A percentile compares a stretch with the other conserved stretches of the same genome.
These are phyloP conservation scores for Phytophthora citricola DNA, from an alignment of 352 stramenopile genomes.

Conservation along the genomic window DNA sequence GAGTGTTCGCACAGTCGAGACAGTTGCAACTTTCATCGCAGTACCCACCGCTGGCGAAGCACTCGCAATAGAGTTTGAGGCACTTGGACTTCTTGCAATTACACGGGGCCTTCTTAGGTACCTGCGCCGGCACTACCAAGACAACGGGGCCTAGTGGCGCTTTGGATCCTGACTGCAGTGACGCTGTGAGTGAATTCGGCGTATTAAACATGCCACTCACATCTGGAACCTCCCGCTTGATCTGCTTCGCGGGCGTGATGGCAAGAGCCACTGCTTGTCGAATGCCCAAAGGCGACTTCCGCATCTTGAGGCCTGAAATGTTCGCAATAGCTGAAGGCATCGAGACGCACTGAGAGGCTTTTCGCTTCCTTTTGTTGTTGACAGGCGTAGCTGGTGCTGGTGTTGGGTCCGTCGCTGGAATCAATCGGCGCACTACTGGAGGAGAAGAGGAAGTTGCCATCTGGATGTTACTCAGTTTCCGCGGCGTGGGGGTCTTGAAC, in stretches of 20 bases:
- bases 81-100: conserved; percentile 99
- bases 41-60: conserved; percentile 93
- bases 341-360: conserved; percentile 24
- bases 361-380: conserved; percentile 32
- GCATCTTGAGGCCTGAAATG: conserved; percentile 19
- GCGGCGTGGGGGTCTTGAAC: conserved; percentile 31
- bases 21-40: conserved; percentile 95
- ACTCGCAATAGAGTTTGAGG: conserved; percentile 97
- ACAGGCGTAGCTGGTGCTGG: conserved; percentile 16
- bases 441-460: conserved; percentile 11
- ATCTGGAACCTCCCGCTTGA: conserved; percentile 20
- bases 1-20: conserved; percentile 91
- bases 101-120: conserved; percentile 83
- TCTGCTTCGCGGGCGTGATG: conserved; percentile 34
- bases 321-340: conserved; percentile 27
- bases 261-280: conserved; percentile 13
- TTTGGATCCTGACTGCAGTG: conserved; percentile 35
- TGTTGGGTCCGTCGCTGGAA: conserved; percentile 19
- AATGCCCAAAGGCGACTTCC: conserved; percentile 13
- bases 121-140: conserved; percentile 10
- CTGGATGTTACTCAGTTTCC: conserved; percentile 13
- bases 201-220: conserved; percentile 30
- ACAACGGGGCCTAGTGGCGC: conserved; percentile 9
- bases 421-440: conserved; percentile 21
- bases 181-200: conserved; percentile 32